phyloP scores from a whole-genome alignment of 768 basidiomycete genomes.

The Boletus edulis region DNA sequence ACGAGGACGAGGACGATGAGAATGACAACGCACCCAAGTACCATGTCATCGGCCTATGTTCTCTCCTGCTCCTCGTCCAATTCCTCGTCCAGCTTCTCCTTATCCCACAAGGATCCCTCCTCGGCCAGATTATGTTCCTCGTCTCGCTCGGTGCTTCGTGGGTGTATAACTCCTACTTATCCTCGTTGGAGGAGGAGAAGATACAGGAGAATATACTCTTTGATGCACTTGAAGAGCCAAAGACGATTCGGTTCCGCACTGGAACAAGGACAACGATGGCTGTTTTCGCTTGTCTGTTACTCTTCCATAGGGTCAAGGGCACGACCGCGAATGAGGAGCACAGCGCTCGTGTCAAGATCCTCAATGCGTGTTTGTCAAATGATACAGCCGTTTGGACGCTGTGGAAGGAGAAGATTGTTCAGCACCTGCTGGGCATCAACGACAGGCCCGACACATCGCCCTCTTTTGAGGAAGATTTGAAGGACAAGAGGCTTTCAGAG shows the following conservation, averaged over 20 bases:
- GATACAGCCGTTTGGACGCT: constrained; percentile 19
- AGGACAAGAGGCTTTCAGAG: background rate
- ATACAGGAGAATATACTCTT: constrained; percentile 19
- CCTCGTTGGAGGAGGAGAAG: constrained; percentile 34
- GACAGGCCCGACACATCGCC: background rate
- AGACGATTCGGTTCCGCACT: constrained; percentile 9
- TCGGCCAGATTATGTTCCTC: constrained; percentile 36
- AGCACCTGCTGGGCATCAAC: constrained; percentile 9
- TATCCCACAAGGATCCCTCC: constrained; percentile 31
- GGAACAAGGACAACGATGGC: constrained; percentile 20
- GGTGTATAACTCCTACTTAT: constrained; percentile 33
- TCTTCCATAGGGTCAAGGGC: constrained; percentile 13
- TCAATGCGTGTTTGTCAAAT: constrained; percentile 19
- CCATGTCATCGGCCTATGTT: constrained; percentile 23
- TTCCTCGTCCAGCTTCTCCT: constrained; percentile 35
- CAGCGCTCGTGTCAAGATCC: constrained; percentile 2
- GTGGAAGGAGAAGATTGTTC: constrained; percentile 21
- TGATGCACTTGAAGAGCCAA: constrained; percentile 3
- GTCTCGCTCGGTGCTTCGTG: constrained; percentile 30
- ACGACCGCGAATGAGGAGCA: background rate
- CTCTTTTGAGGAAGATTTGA: background rate
- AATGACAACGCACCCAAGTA: background rate
- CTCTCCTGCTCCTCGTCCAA: constrained; percentile 29
- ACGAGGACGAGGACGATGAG: background rate
- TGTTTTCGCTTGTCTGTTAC: constrained; percentile 21